phyloP scores from a whole-genome alignment of 192 early-diverging fungal genomes.

The Coemansia sp. region DNA sequence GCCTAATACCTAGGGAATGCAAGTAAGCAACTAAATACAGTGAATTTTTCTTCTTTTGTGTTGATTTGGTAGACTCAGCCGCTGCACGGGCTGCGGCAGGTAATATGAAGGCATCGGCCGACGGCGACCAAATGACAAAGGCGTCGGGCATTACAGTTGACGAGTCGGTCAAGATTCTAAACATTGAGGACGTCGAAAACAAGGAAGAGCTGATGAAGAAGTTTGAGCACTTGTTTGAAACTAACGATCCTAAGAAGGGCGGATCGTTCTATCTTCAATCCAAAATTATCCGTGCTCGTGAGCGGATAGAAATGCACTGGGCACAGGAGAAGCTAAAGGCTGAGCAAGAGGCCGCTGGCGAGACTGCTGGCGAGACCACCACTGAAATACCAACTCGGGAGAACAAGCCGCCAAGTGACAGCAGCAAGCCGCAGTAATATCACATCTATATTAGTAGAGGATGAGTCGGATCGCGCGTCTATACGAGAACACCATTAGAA shows the following conservation, averaged over 20 bases:
- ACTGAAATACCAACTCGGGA: not conserved
- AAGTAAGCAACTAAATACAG: not conserved
- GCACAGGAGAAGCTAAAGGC: slow-evolving; percentile 51
- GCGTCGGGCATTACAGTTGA: slow-evolving; percentile 84
- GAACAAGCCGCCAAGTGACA: not conserved
- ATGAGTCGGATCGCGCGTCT: too few relatives aligned
- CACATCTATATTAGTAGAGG: not conserved
- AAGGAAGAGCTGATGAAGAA: slow-evolving; percentile 64
- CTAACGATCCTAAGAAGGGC: slow-evolving; percentile 79
- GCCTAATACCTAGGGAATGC: too few relatives aligned
- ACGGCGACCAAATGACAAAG: slow-evolving; percentile 66
- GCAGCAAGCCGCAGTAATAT: slow-evolving; percentile 2
- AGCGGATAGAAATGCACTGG: slow-evolving; percentile 90
- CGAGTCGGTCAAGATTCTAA: slow-evolving; percentile 87
- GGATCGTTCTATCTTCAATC: slow-evolving; percentile 95
- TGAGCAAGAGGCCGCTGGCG: slow-evolving; percentile 18
- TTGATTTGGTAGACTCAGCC: slow-evolving; percentile 54
- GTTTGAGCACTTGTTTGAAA: slow-evolving; percentile 83
- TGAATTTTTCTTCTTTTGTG: not conserved
- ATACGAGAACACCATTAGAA: too few relatives aligned
- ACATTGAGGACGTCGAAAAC: slow-evolving; percentile 65
- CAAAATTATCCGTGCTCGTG: slow-evolving; percentile 89
- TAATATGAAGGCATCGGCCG: slow-evolving; percentile 52
- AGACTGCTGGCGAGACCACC: slow-evolving; percentile 1
- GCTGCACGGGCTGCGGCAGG: slow-evolving; percentile 65